Base-by-base conservation (phyloP, 1,284 basidiomycete species). In the Marasmius oreades region DNA sequence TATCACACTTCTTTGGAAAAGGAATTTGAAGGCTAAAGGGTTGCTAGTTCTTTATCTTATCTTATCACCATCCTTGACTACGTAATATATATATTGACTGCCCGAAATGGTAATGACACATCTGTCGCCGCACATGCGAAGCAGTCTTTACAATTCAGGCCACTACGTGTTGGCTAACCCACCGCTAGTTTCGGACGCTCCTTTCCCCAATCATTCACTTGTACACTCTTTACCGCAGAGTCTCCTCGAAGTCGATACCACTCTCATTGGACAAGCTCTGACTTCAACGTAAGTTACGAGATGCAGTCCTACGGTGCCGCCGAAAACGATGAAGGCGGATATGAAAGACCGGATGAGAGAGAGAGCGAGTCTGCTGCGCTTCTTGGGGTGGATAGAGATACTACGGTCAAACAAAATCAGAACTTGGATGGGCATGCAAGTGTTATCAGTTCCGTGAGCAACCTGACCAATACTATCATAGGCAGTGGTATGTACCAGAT, bases 391-490 rank as follows among this genome's bases (percentile, higher is more conserved):
- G 73, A 73, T 51, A 68, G 67, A 39, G 73, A 73, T 51, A 63
- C 73, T 12, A 61, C 64, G 6, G 58, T 62, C 26, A 71, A 70
- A 60, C 60, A 61, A n/a, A 57, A 55, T 3, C 58, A 58, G 18
- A 69, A 77, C 63, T 63, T 62, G 45, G 85, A 89, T 39, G 89
- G 89, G 0, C 81, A 84, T 69, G 90, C 87, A 24, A 81, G 73
- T 45, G 69, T 92, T 31, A 63, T 76, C 23, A 89, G 88, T 61
- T 85, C 81, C 57, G 77, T 89, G 51, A 84, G 88, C 61, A 95
- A 95, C 66, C 74, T 94, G 53, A 77, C 85, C 46, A 93, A 95
- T 66, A 95, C 93, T 0, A 93, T 94, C 64, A 89, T 95, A 65
- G 92, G 93, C 14, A 93, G 90, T 57, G 93, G 92, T 84, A 71